Evolutionary conservation across 768 basidiomycete species (phyloP).

Genomic region (Collybia sordida): DNA sequence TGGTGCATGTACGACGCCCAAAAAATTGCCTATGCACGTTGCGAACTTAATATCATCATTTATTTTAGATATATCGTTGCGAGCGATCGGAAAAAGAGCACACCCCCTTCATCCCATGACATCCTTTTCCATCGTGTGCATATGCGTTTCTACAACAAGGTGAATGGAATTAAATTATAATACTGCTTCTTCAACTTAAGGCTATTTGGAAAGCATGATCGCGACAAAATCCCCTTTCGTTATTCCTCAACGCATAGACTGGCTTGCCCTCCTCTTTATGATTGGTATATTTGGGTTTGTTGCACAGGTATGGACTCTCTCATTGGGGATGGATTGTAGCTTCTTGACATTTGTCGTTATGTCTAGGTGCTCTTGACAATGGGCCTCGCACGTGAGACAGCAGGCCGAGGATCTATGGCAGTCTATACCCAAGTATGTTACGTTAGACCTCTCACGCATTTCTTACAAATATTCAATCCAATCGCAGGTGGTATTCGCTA

Average conservation of each 20-base stretch:
- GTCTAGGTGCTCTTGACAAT: slow-evolving; percentile 37
- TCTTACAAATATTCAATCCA: neutral
- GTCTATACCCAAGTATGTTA: slow-evolving; percentile 38
- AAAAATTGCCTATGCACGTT: too few species aligned
- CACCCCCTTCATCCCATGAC: slow-evolving; percentile 71
- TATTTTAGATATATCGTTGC: slow-evolving; percentile 37
- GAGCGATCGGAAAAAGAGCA: slow-evolving; percentile 74
- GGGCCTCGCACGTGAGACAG: slow-evolving; percentile 47
- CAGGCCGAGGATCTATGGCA: slow-evolving; percentile 57
- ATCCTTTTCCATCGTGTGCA: slow-evolving; percentile 51
- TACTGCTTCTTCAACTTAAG: neutral
- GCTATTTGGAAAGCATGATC: slow-evolving; percentile 38
- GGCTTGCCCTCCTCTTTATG: slow-evolving; percentile 45
- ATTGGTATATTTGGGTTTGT: slow-evolving; percentile 54
- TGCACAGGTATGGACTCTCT: slow-evolving; percentile 50
- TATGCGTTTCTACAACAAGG: neutral
- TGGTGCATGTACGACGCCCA: slow-evolving; percentile 55
- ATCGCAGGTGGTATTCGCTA: slow-evolving; percentile 61
- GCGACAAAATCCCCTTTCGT: slow-evolving; percentile 37
- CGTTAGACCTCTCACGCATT: neutral
- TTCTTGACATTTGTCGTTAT: too few species aligned
- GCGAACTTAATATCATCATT: neutral
- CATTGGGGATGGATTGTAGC: slow-evolving; percentile 31
- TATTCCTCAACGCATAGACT: slow-evolving; percentile 43
- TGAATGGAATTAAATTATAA: too few species aligned